These are phyloP conservation scores for Penicillium salamii DNA, from an alignment of 495 filamentous ascomycete species.

Conservation along the genomic window DNA sequence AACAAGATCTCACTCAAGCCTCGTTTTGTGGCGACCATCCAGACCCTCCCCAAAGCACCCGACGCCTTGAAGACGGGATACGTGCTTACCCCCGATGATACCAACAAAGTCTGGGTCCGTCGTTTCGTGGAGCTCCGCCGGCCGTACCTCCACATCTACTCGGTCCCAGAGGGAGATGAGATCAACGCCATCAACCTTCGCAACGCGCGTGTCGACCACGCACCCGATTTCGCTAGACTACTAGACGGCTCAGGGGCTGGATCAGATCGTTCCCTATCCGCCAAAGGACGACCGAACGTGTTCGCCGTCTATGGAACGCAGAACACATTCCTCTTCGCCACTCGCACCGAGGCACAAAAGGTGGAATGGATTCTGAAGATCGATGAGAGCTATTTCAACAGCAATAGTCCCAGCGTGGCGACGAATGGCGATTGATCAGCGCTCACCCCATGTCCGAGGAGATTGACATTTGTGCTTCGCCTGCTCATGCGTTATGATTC, in stretches of 20 bases:
- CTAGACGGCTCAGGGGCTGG: slow-evolving; percentile 49
- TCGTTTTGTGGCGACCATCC: slow-evolving; percentile 64
- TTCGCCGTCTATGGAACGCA: slow-evolving; percentile 92
- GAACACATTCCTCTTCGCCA: slow-evolving; percentile 93
- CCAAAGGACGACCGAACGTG: slow-evolving; percentile 62
- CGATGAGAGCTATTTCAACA: slow-evolving; percentile 57
- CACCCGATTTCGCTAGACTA: slow-evolving; percentile 79
- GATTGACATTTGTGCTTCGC: slow-evolving; percentile 5
- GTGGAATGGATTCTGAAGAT: slow-evolving; percentile 91
- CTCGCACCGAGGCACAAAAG: slow-evolving; percentile 81
- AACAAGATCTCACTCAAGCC: slow-evolving; percentile 43
- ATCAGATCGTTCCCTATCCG: slow-evolving; percentile 32
- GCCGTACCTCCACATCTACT: slow-evolving; percentile 89
- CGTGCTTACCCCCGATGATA: slow-evolving; percentile 72
- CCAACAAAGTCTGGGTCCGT: slow-evolving; percentile 74
- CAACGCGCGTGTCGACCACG: slow-evolving; percentile 80
- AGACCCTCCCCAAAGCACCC: slow-evolving; percentile 69
- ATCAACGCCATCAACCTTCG: slow-evolving; percentile 81
- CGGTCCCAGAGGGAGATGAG: slow-evolving; percentile 81
- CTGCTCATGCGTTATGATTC: slow-evolving; percentile 24
- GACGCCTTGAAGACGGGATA: slow-evolving; percentile 79
- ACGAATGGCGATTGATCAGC: slow-evolving; percentile 21
- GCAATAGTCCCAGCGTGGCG: slow-evolving; percentile 26
- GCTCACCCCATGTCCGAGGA: not conserved
- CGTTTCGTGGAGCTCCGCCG: slow-evolving; percentile 90